Evolutionary conservation across 176 grass and related monocot genomes (phyloP).

Genomic region (Triticum aestivum): IWGSC_CS_RefSeq_v2.1 NC_057800.1:557785293-557785792

Average conservation of each 20-base stretch:
- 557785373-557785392: constrained; percentile 45
- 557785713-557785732: too few species aligned
- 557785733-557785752: too few species aligned
- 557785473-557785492: neutral
- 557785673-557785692: too few species aligned
- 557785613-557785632: too few species aligned
- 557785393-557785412: constrained; percentile 13
- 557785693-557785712: too few species aligned
- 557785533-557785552: neutral
- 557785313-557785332: constrained; percentile 53
- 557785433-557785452: neutral
- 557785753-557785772: too few species aligned
- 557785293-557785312: constrained; percentile 75
- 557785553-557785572: constrained; percentile 2
- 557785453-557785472: neutral
- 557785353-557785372: constrained; percentile 72
- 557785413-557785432: constrained; percentile 9
- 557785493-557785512: neutral
- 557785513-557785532: neutral
- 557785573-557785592: too few species aligned
- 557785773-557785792: too few species aligned
- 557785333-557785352: constrained; percentile 73
- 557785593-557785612: too few species aligned
- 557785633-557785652: too few species aligned
- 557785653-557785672: too few species aligned